Evolutionary conservation across 208 protist species (phyloP).

Genomic region (Phytomonas sp.): DNA sequence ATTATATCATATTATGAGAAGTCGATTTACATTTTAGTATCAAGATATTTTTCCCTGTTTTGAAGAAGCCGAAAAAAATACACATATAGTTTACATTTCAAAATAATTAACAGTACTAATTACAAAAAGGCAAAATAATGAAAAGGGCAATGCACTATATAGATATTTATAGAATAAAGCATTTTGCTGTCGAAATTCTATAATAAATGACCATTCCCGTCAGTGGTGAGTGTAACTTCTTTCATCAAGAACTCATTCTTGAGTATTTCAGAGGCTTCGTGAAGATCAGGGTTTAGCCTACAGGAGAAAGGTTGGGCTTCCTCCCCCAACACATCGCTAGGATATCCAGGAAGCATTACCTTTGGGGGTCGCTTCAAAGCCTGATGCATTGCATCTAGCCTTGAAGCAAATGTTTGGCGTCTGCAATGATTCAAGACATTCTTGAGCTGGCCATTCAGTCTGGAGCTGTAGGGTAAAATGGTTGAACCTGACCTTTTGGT

Average conservation of each 20-base stretch:
- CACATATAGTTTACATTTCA: background rate
- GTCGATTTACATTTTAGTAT: background rate
- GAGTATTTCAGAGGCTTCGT: background rate
- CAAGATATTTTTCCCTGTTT: background rate
- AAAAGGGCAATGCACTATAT: background rate
- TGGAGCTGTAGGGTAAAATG: background rate
- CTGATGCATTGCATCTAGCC: background rate
- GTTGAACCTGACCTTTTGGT: background rate
- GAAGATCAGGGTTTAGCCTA: background rate
- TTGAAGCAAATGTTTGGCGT: background rate
- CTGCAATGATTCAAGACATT: background rate
- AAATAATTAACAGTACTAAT: background rate
- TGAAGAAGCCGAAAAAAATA: background rate
- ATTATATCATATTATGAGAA: background rate
- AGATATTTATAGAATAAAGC: background rate
- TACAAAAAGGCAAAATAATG: background rate
- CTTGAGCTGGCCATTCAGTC: background rate
- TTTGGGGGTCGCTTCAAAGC: background rate
- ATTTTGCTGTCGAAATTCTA: background rate
- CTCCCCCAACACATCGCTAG: background rate
- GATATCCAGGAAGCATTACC: background rate
- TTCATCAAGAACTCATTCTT: background rate
- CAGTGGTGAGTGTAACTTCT: background rate
- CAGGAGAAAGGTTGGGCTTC: background rate
- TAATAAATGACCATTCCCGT: background rate